These are phyloP conservation scores for Colletotrichum incanum DNA, from an alignment of 2,329 filamentous ascomycete genomes.

Conservation along the genomic window DNA sequence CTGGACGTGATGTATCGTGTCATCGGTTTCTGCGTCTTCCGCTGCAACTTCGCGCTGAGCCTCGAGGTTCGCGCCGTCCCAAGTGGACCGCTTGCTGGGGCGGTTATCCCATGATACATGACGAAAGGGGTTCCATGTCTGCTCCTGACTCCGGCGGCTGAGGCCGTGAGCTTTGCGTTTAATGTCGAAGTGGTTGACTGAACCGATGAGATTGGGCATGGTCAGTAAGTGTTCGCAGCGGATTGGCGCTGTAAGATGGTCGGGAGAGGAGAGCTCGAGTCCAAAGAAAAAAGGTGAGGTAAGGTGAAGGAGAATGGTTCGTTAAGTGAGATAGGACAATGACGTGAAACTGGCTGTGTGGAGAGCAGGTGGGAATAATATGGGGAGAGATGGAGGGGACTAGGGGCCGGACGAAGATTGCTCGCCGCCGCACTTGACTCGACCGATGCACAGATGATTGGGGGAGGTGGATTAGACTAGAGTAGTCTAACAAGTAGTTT, in stretches of 20 bases:
- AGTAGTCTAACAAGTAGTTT: not conserved
- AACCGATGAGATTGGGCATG: slow-evolving; percentile 35
- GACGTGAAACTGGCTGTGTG: slow-evolving; percentile 41
- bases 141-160: slow-evolving; percentile 56
- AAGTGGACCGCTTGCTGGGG: slow-evolving; percentile 52
- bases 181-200: slow-evolving; percentile 64
- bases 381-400: slow-evolving; percentile 19
- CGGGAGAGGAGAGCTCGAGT: not conserved
- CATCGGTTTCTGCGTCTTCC: slow-evolving; percentile 47
- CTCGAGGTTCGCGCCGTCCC: slow-evolving; percentile 54
- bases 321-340: slow-evolving; percentile 37
- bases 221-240: slow-evolving; percentile 25
- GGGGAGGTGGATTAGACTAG: slow-evolving; percentile 2
- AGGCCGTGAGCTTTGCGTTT: slow-evolving; percentile 62
- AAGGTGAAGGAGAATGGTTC: slow-evolving; percentile 18
- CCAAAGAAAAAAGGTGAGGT: not conserved
- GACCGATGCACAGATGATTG: slow-evolving; percentile 23
- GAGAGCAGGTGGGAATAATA: slow-evolving; percentile 34
- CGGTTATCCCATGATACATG: slow-evolving; percentile 56
- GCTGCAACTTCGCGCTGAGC: slow-evolving; percentile 46
- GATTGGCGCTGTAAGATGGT: not conserved
- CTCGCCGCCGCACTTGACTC: slow-evolving; percentile 4
- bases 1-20: slow-evolving; percentile 53
- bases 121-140: slow-evolving; percentile 62
- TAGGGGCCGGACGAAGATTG: slow-evolving; percentile 18